These are phyloP conservation scores for Calycina herbarum DNA, from an alignment of 2,329 filamentous ascomycete genomes.

Conservation along the genomic window DNA sequence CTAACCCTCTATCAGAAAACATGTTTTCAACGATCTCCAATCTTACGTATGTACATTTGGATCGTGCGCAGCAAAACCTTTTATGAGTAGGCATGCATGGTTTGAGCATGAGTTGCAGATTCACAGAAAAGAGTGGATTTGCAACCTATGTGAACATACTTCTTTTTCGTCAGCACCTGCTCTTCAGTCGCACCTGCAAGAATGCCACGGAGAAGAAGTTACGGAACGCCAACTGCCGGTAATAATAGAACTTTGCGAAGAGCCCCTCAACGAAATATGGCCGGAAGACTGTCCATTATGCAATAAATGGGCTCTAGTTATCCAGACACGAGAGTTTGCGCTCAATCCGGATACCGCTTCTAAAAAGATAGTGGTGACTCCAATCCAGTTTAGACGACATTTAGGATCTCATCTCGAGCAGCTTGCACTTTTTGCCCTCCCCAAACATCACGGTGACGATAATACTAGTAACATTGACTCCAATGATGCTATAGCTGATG, in stretches of 20 bases:
- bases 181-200: slow-evolving; percentile 7
- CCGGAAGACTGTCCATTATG: slow-evolving; percentile 9
- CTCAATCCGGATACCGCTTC: neutral
- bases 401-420: slow-evolving; percentile 12
- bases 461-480: neutral
- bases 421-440: slow-evolving; percentile 11
- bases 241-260: slow-evolving; percentile 8
- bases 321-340: neutral
- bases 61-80: slow-evolving; percentile 22
- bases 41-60: slow-evolving; percentile 31
- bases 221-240: slow-evolving; percentile 1
- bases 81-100: slow-evolving; percentile 25
- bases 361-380: neutral
- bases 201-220: neutral
- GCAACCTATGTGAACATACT: neutral
- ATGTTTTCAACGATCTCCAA: slow-evolving; percentile 30
- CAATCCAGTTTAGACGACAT: slow-evolving; percentile 9
- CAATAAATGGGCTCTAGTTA: neutral
- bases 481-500: neutral
- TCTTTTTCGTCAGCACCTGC: neutral
- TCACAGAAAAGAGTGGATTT: slow-evolving; percentile 15
- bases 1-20: slow-evolving; percentile 8
- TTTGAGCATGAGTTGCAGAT: slow-evolving; percentile 28
- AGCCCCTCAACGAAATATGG: slow-evolving; percentile 5
- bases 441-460: slow-evolving; percentile 1